phyloP scores from a whole-genome alignment of 1,284 basidiomycete genomes.

The Pseudozyma sp. region DNA sequence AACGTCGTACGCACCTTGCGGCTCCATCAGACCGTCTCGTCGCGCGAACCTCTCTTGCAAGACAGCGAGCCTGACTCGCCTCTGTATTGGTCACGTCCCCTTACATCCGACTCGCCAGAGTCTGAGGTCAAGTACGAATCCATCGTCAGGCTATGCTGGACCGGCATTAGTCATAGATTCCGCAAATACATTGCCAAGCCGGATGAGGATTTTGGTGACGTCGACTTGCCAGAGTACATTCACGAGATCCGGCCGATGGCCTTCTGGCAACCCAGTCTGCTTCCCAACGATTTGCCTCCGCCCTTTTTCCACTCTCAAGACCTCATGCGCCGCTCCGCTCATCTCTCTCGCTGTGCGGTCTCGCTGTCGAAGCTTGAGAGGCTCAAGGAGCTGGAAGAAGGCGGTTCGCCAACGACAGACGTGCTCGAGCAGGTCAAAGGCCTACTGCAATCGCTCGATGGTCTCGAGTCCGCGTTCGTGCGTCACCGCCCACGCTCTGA shows the following conservation, averaged over 20 bases:
- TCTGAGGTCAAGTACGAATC: constrained; percentile 55
- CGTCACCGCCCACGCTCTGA: constrained; percentile 38
- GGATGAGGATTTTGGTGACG: constrained; percentile 35
- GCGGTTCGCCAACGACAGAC: constrained; percentile 12
- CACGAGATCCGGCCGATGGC: constrained; percentile 45
- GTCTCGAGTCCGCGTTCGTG: constrained; percentile 33
- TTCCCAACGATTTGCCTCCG: constrained; percentile 36
- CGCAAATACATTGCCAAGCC: constrained; percentile 48
- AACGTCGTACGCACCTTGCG: constrained; percentile 37
- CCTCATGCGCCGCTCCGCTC: constrained; percentile 42
- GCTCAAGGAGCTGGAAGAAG: constrained; percentile 20
- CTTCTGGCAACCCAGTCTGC: constrained; percentile 48
- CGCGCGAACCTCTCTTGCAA: constrained; percentile 34
- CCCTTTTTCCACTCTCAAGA: constrained; percentile 53
- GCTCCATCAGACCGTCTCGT: constrained; percentile 27
- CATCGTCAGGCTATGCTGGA: constrained; percentile 49
- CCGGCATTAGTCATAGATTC: constrained; percentile 42
- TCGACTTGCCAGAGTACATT: constrained; percentile 36
- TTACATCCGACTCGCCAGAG: constrained; percentile 38
- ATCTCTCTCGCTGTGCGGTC: constrained; percentile 30
- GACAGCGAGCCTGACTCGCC: constrained; percentile 46
- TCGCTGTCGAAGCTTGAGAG: constrained; percentile 27
- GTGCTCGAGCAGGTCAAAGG: constrained; percentile 23
- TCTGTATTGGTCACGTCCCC: constrained; percentile 43
- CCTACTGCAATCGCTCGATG: constrained; percentile 25